Percentiles rank a stretch among this genome's conserved stretches.
phyloP scores from a whole-genome alignment of 2,329 filamentous ascomycete species.

The Apiospora malaysiana region DNA sequence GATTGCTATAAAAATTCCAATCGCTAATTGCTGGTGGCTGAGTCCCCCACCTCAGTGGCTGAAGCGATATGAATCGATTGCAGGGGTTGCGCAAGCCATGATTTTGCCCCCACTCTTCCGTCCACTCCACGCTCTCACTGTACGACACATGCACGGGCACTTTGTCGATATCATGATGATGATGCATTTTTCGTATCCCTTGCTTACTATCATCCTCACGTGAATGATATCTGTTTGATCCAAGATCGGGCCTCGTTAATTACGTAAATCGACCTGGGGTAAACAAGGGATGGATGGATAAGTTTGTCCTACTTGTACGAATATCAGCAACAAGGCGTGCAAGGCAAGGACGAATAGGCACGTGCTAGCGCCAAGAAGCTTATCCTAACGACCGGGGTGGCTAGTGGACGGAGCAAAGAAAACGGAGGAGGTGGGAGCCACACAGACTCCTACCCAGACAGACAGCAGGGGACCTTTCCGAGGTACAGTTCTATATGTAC shows the following conservation, averaged over 20 bases:
- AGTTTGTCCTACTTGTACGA: neutral
- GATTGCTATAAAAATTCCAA: conserved; percentile 14
- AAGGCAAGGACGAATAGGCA: neutral
- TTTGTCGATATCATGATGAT: neutral
- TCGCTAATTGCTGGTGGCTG: neutral
- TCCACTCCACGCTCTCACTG: neutral
- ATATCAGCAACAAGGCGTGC: neutral
- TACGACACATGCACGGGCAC: neutral
- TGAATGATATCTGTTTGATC: neutral
- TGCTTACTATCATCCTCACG: neutral
- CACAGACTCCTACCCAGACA: neutral
- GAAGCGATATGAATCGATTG: too few species aligned
- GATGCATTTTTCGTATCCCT: neutral
- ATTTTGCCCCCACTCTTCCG: neutral
- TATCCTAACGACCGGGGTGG: conserved; percentile 21
- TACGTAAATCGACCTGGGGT: conserved; percentile 7
- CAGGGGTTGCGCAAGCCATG: neutral
- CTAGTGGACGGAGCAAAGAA: conserved; percentile 2
- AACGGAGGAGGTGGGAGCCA: conserved; percentile 11
- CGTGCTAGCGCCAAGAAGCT: conserved; percentile 22
- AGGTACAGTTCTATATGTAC: neutral
- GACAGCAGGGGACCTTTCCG: neutral
- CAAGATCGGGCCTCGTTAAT: neutral
- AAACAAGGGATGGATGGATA: conserved; percentile 7
- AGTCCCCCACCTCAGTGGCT: neutral